Base-by-base conservation (phyloP, 2,329 filamentous ascomycete genomes). In the Verticillium isaacii region DNA sequence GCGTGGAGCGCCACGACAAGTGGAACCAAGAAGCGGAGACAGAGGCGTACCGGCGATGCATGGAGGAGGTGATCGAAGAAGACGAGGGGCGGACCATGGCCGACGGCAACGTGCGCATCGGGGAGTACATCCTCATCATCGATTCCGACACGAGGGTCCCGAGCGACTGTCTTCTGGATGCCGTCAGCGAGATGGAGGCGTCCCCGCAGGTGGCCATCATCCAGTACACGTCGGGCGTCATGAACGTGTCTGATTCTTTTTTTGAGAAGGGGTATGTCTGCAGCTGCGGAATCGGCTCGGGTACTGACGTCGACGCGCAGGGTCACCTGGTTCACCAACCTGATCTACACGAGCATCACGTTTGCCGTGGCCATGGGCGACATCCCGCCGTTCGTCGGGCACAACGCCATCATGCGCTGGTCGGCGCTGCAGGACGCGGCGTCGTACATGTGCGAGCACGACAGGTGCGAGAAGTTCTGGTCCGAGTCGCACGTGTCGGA, bases 301-400 rank as follows among this genome's bases (percentile, higher is more conserved):
- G 2, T 37, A 11, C 56, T 58, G 37, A 39, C 36, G 15, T 57
- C 14, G 5, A 19, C 3, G n/a, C n/a, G 12, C 36, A 25, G 76
- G 14, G 89, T 91, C 68, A 90, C 89, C 2, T 92, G 89, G 77
- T 92, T 92, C 75, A 92, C 90, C 57, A 88, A 92, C 69, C 81
- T 92, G 57, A 85, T 92, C 66, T 93, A 92, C 76, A 88, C 85
- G 0, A 85, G 88, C 39, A 92, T 92, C 68, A 80, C 83, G 34
- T 92, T 88, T 69, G 84, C 86, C 32, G 88, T 92, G 34, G 84
- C 86, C 8, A 88, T 85, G 60, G 90, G 90, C 9, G 89, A 92
- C 61, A 84, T 89, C 6, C 87, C 89, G 1, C 89, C 89, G 0
- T 92, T 92, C 67, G 89, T 92, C 64, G 89, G 89, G 0, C 89